Base-by-base conservation (phyloP, 2,329 filamentous ascomycete species). In the Penicillium polonicum region DNA sequence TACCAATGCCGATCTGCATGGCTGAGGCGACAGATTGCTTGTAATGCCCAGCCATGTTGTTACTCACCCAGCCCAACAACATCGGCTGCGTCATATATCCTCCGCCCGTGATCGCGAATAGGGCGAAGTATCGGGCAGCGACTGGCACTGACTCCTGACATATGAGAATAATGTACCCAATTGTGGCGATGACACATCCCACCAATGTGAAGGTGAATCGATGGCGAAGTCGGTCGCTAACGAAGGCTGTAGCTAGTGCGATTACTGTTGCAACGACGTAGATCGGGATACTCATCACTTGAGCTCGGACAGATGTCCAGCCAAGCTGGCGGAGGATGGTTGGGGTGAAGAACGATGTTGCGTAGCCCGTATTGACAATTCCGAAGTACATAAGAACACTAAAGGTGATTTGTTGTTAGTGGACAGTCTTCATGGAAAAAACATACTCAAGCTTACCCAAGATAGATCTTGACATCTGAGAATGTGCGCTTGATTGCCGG, bases 191-290 rank as follows among this genome's bases (percentile, higher is more conserved):
- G 23, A 72, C 60, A 48, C 80, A 78, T 10, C 82, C 82, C 3
- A 72, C 64, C 15, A 86, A 76, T 36, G 81, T 80, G 72, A 85
- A 86, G 12, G 74, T 73, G 59, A 80, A 85, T 0, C 84, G 80
- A 58, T 81, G 79, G 41, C 76, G 79, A 4, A 80, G 68, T 0
- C 76, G 70, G 62, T 86, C 83, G 2, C 82, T 83, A 7, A 75
- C 63, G 63, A 77, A 80, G 0, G 83, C 80, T 27, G 75, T 76
- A 1, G 80, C 48, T 0, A 88, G 74, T 3, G 83, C 79, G 1
- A 85, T 67, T 4, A 85, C 83, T 48, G 88, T 85, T 15, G 89
- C 88, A 0, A 85, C 82, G 68, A 88, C 82, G 70, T 84, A 83
- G 61, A 87, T 82, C 4, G 83, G 80, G 21, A 82, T 76, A 0